These are phyloP conservation scores for Fagus sylvatica DNA, from an alignment of 306 rosid genomes.

Conservation along the genomic window DNA sequence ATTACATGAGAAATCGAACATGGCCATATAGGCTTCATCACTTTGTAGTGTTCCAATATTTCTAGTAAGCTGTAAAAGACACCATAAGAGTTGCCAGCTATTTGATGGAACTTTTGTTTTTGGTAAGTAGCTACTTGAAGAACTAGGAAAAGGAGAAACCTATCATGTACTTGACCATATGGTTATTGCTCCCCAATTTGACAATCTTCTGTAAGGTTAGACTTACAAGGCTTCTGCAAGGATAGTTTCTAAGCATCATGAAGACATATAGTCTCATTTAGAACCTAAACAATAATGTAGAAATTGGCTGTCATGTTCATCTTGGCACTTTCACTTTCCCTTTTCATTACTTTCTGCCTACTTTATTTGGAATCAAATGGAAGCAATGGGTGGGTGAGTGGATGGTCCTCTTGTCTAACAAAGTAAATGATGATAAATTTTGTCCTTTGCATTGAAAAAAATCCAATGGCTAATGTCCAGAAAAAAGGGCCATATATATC, in stretches of 20 bases:
- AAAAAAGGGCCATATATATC: neutral
- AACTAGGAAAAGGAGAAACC: too few relatives aligned
- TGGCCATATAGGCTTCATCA: too few relatives aligned
- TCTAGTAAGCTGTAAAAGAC: too few relatives aligned
- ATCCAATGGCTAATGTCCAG: neutral
- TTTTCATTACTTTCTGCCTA: neutral
- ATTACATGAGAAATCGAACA: too few relatives aligned
- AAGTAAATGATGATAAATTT: neutral
- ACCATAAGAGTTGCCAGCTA: too few relatives aligned
- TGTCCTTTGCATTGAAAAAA: neutral
- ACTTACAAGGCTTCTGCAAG: neutral
- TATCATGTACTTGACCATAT: too few relatives aligned
- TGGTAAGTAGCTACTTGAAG: too few relatives aligned
- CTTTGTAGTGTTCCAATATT: too few relatives aligned
- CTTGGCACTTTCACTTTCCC: slow-evolving; percentile 9
- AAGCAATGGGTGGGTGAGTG: slow-evolving; percentile 6
- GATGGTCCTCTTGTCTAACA: neutral
- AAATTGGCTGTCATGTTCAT: slow-evolving; percentile 33
- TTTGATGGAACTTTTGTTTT: too few relatives aligned
- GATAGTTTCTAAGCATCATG: neutral
- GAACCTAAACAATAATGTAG: slow-evolving; percentile 15
- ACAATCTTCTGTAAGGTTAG: neutral
- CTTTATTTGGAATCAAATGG: slow-evolving; percentile 7
- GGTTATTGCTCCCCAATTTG: too few relatives aligned
- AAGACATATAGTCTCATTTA: neutral